These are phyloP conservation scores for Fusarium fracticaudum DNA, from an alignment of 2,329 filamentous ascomycete genomes.

Conservation along the genomic window DNA sequence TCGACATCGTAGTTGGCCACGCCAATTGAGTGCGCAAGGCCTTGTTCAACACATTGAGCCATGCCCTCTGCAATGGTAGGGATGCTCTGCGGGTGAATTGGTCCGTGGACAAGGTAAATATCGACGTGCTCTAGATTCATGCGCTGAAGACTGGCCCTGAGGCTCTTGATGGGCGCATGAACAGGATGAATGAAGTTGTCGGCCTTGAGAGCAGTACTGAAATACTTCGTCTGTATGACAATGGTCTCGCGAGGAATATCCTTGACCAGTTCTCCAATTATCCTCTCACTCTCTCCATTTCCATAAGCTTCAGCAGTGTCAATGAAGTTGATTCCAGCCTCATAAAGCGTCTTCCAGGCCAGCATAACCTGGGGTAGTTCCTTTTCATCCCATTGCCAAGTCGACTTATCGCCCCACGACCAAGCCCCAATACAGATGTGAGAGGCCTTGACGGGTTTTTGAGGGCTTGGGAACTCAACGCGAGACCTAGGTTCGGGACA, in stretches of 20 bases:
- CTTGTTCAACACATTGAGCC: conserved; percentile 17
- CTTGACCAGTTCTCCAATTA: not conserved
- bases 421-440: not conserved
- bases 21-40: not conserved
- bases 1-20: conserved; percentile 8
- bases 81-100: conserved; percentile 4
- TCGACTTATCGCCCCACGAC: conserved; percentile 13
- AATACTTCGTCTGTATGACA: conserved; percentile 15
- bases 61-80: not conserved
- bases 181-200: not conserved
- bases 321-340: conserved; percentile 17
- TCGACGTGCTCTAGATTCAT: conserved; percentile 14
- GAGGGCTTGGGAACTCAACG: not conserved
- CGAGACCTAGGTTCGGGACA: not conserved
- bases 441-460: not conserved
- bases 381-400: conserved; percentile 2
- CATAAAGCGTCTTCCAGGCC: conserved; percentile 12
- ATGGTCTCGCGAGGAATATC: not conserved
- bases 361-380: not conserved
- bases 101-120: conserved; percentile 14
- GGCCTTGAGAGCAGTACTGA: conserved; percentile 1
- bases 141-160: not conserved
- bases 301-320: conserved; percentile 2
- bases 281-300: conserved; percentile 1
- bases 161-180: conserved; percentile 3